phyloP scores from a whole-genome alignment of 2,329 filamentous ascomycete genomes.

The Penicillium sp. region DNA sequence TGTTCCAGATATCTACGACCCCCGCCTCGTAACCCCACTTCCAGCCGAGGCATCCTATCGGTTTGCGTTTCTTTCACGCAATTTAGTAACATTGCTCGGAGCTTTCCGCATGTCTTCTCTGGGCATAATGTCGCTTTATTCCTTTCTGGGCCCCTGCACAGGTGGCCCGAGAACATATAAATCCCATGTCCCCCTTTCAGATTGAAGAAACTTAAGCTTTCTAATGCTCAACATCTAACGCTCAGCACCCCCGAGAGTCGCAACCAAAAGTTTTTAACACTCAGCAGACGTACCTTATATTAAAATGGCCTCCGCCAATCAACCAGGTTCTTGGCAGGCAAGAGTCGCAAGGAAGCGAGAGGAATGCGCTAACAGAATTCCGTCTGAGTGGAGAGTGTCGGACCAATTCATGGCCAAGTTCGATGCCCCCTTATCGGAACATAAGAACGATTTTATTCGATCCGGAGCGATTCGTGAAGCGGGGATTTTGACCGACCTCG shows the following conservation, averaged over 20 bases:
- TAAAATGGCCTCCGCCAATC: background rate
- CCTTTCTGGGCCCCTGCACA: background rate
- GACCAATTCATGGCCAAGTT: slow-evolving; percentile 8
- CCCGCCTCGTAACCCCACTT: background rate
- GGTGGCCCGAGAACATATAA: background rate
- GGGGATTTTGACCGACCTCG: slow-evolving; percentile 48
- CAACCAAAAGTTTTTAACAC: background rate
- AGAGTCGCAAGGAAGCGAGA: slow-evolving; percentile 15
- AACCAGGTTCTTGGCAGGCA: slow-evolving; percentile 9
- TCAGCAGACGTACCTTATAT: background rate
- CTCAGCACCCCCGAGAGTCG: background rate
- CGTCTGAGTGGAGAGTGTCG: slow-evolving; percentile 17
- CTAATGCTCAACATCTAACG: too few species aligned
- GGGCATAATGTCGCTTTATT: background rate
- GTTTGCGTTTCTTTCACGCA: background rate
- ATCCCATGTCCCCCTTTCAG: too few species aligned
- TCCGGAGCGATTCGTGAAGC: slow-evolving; percentile 15
- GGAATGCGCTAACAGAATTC: slow-evolving; percentile 15
- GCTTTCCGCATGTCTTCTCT: background rate
- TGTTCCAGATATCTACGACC: background rate
- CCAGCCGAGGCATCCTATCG: background rate
- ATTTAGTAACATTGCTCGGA: background rate
- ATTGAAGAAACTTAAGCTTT: background rate
- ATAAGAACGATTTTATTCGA: slow-evolving; percentile 19
- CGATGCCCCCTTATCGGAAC: slow-evolving; percentile 10